These are phyloP conservation scores for Casuarina glauca DNA, from an alignment of 306 rosid species.

Conservation along the genomic window DNA sequence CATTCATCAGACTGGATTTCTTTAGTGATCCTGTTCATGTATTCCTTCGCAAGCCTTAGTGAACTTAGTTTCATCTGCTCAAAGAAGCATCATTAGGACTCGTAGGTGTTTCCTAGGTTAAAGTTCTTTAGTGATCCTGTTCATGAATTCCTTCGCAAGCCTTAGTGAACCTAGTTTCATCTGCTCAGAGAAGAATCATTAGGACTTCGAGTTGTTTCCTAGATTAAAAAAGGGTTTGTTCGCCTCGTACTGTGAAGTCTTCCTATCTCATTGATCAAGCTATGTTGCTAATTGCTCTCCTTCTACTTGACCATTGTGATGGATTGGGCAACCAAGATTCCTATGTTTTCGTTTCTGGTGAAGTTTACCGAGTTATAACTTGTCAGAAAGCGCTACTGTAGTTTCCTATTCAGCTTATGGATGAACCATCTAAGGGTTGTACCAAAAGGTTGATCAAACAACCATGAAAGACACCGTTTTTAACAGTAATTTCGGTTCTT, in stretches of 20 bases:
- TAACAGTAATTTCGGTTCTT: background rate
- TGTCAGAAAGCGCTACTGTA: background rate
- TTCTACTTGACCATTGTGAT: background rate
- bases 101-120: no score
- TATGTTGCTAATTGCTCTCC: background rate
- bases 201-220: background rate
- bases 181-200: conserved; percentile 29
- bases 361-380: background rate
- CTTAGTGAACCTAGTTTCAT: conserved; percentile 73
- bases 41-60: conserved; percentile 62
- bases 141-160: conserved; percentile 72
- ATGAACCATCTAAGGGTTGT: background rate
- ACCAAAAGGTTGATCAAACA: background rate
- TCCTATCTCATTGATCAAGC: background rate
- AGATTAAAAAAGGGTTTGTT: no score
- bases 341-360: background rate
- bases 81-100: no score
- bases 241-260: background rate
- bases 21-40: conserved; percentile 57
- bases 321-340: background rate
- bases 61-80: conserved; percentile 78
- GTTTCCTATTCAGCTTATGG: background rate
- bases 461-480: background rate
- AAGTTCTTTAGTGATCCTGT: conserved; percentile 48
- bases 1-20: conserved; percentile 49